Percentiles rank a stretch among this genome's conserved stretches.
Evolutionary conservation across 352 stramenopile genomes (phyloP).

Genomic region (Globisporangium lucens): DNA sequence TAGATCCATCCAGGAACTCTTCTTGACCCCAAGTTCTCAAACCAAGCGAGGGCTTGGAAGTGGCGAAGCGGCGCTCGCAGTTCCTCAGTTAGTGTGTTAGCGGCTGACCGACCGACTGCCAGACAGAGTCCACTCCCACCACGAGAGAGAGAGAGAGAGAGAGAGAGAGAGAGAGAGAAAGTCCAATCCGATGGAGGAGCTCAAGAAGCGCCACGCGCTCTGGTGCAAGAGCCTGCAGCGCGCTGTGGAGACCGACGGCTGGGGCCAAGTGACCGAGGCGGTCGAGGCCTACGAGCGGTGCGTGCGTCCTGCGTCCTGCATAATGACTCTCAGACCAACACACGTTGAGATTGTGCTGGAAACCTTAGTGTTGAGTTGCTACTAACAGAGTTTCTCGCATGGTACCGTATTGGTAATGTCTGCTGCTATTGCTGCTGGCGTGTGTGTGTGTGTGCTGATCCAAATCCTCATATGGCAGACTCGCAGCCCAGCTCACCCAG

Average conservation of each 20-base stretch:
- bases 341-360: background rate
- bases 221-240: slow-evolving; percentile 60
- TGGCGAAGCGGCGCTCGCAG: background rate
- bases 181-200: slow-evolving; percentile 30
- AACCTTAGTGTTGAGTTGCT: background rate
- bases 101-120: background rate
- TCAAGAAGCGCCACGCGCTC: slow-evolving; percentile 42
- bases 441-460: background rate
- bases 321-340: background rate
- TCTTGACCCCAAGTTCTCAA: background rate
- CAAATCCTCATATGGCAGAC: slow-evolving; percentile 20
- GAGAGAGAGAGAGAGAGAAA: background rate
- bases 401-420: background rate
- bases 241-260: slow-evolving; percentile 60
- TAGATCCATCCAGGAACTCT: background rate
- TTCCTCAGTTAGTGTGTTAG: background rate
- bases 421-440: background rate
- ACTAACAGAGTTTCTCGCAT: background rate
- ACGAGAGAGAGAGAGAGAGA: background rate
- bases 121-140: background rate
- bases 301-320: background rate
- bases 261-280: slow-evolving; percentile 69
- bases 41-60: background rate
- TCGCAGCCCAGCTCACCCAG: slow-evolving; percentile 34
- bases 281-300: slow-evolving; percentile 76